phyloP scores from a whole-genome alignment of 306 rosid species.

The Delonix regia region DNA sequence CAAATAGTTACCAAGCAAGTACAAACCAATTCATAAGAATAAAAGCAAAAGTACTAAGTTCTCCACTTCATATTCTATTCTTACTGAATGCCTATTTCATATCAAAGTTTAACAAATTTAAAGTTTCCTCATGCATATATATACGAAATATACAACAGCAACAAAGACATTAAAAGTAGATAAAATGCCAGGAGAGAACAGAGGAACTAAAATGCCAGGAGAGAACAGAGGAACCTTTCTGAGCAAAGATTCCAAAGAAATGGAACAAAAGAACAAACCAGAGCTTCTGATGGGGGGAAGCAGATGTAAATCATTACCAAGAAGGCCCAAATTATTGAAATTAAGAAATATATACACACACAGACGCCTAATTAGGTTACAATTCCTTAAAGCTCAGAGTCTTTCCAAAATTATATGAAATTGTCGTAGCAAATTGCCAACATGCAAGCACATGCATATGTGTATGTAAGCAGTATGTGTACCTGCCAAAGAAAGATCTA shows the following conservation, averaged over 20 bases:
- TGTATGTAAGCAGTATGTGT: not conserved
- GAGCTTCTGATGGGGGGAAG: not conserved
- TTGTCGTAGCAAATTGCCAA: slow-evolving; percentile 19
- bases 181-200: slow-evolving; percentile 7
- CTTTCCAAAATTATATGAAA: slow-evolving; percentile 1
- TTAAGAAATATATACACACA: not conserved
- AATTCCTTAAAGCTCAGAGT: slow-evolving; percentile 9
- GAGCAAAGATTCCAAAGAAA: slow-evolving; percentile 4
- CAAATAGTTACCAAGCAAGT: slow-evolving; percentile 8
- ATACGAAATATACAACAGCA: slow-evolving; percentile 2
- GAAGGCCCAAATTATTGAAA: not conserved
- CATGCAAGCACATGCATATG: slow-evolving; percentile 12
- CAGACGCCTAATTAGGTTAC: not conserved
- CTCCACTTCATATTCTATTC: slow-evolving; percentile 14
- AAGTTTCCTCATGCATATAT: not conserved
- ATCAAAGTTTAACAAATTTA: slow-evolving; percentile 5
- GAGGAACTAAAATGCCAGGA: not conserved
- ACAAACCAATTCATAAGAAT: not conserved
- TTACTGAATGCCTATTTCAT: not conserved
- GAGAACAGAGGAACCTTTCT: slow-evolving; percentile 1
- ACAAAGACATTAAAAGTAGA: slow-evolving; percentile 10
- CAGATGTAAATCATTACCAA: slow-evolving; percentile 4
- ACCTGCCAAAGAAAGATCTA: slow-evolving; percentile 17
- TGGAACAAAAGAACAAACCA: not conserved
- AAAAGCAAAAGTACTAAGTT: slow-evolving; percentile 13